A percentile compares a stretch with the other conserved stretches of the same genome.
Evolutionary conservation across 1,284 basidiomycete genomes (phyloP).

Genomic region (Trichosporon inkin): DNA sequence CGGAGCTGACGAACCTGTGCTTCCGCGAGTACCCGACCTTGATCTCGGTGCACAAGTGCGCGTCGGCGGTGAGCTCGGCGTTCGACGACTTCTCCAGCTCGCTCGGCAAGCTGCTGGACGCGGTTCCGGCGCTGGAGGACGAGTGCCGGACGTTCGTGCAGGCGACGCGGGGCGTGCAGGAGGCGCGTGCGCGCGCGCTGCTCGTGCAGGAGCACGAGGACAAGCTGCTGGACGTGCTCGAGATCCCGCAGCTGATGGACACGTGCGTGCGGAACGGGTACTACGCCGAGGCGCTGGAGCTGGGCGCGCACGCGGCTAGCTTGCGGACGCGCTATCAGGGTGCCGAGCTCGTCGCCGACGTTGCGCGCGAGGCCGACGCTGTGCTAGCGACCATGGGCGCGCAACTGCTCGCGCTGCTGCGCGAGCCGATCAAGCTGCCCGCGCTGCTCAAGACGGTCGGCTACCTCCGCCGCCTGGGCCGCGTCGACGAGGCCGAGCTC

Average conservation of each 20-base stretch:
- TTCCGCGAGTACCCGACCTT: constrained; percentile 84
- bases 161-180: constrained; percentile 58
- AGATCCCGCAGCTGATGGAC: constrained; percentile 82
- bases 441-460: constrained; percentile 80
- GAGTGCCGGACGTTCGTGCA: constrained; percentile 63
- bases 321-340: constrained; percentile 53
- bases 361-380: constrained; percentile 69
- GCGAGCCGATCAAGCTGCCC: constrained; percentile 81
- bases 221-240: constrained; percentile 82
- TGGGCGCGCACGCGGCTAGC: constrained; percentile 62
- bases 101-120: constrained; percentile 62
- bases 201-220: constrained; percentile 84
- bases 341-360: constrained; percentile 54
- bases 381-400: constrained; percentile 55
- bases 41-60: constrained; percentile 64
- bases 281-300: constrained; percentile 82
- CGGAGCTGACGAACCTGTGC: constrained; percentile 79
- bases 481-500: constrained; percentile 61
- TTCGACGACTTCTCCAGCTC: constrained; percentile 63
- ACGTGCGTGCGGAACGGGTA: constrained; percentile 86
- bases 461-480: constrained; percentile 73
- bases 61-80: constrained; percentile 60
- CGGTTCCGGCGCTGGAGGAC: constrained; percentile 66
- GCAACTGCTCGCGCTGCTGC: constrained; percentile 71
- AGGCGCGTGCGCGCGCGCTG: constrained; percentile 66